A percentile compares a stretch with the other conserved stretches of the same genome.
phyloP scores from a whole-genome alignment of 148 eudicot genomes.

The Linanthus parryae region DNA sequence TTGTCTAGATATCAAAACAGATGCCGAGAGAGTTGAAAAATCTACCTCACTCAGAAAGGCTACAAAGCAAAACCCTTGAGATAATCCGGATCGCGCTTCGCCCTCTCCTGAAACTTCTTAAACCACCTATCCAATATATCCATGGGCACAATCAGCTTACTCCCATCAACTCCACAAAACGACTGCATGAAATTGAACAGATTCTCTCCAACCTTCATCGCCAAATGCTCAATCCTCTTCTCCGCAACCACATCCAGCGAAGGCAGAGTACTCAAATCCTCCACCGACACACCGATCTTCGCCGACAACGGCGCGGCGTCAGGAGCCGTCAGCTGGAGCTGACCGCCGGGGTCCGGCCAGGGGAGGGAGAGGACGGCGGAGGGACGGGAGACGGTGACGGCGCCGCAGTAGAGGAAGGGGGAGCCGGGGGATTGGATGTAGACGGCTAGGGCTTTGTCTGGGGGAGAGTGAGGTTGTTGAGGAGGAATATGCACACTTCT shows the following conservation, averaged over 20 bases:
- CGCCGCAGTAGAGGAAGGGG: conserved; percentile 81
- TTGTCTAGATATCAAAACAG: too few relatives aligned
- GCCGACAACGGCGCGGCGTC: conserved; percentile 58
- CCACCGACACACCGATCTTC: conserved; percentile 85
- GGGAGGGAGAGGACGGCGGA: conserved; percentile 77
- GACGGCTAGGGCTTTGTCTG: conserved; percentile 89
- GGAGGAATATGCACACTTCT: conserved; percentile 82
- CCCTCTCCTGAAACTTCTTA: conserved; percentile 89
- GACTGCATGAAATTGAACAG: conserved; percentile 98
- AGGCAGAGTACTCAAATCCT: conserved; percentile 60
- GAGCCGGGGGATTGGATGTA: conserved; percentile 95
- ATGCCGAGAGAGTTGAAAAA: too few relatives aligned
- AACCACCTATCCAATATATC: conserved; percentile 97
- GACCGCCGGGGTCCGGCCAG: conserved; percentile 78
- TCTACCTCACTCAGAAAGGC: too few relatives aligned
- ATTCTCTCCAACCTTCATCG: conserved; percentile 90
- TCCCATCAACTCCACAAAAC: conserved; percentile 89
- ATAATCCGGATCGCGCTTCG: conserved; percentile 91
- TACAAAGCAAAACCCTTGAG: conserved; percentile 83
- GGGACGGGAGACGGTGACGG: conserved; percentile 80
- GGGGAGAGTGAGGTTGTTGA: conserved; percentile 71
- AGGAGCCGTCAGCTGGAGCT: conserved; percentile 52
- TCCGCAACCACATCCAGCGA: conserved; percentile 81
- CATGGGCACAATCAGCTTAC: conserved; percentile 77
- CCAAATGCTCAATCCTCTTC: conserved; percentile 68